Conservation (phyloP, 2,329 filamentous ascomycete genomes). For the Fusarium haematococcum region DNA sequence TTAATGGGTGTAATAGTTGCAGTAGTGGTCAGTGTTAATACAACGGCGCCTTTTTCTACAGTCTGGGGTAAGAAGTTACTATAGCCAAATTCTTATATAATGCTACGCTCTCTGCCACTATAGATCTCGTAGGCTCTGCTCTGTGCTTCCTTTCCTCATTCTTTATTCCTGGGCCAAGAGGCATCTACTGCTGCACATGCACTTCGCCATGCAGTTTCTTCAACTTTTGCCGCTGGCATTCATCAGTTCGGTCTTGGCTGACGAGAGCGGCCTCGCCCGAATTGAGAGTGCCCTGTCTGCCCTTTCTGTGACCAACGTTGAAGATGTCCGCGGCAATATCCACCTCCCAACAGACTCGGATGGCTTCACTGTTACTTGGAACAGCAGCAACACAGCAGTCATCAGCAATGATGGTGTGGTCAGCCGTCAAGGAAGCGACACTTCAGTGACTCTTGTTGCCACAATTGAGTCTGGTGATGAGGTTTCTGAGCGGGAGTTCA, state of each 20-base stretch:
- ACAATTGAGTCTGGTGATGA: slow-evolving; percentile 44
- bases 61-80: background rate
- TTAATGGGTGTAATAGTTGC: background rate
- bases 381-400: slow-evolving; percentile 48
- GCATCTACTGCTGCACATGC: background rate
- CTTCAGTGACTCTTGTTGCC: slow-evolving; percentile 51
- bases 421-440: slow-evolving; percentile 44
- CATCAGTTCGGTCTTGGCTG: background rate
- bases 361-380: slow-evolving; percentile 50
- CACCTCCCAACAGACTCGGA: slow-evolving; percentile 48
- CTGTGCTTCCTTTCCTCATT: background rate
- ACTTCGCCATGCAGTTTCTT: background rate
- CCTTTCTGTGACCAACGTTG: slow-evolving; percentile 48
- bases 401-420: slow-evolving; percentile 52
- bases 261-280: background rate
- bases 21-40: background rate
- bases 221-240: slow-evolving; percentile 5
- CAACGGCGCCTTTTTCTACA: background rate
- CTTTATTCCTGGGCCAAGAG: background rate
- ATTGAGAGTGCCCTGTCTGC: slow-evolving; percentile 14
- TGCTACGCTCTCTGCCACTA: background rate
- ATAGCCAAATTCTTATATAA: background rate
- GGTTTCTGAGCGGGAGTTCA: slow-evolving; percentile 46
- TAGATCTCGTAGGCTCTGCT: background rate
- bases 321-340: slow-evolving; percentile 54